phyloP scores from a whole-genome alignment of 108 stramenopile genomes.

The Craspedostauros australis region DNA sequence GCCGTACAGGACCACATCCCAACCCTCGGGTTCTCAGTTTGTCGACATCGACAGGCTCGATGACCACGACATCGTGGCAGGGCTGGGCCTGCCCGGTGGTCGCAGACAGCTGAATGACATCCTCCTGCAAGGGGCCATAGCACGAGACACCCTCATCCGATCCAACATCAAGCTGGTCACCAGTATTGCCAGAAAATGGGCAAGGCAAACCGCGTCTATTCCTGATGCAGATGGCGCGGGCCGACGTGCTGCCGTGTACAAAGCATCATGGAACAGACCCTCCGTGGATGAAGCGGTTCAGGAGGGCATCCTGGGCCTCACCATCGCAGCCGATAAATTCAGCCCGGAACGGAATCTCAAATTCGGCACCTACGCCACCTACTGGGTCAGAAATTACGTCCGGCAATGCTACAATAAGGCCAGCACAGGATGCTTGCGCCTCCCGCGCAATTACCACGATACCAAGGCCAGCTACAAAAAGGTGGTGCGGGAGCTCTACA shows the following conservation, averaged over 20 bases:
- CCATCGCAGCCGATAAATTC: slow-evolving; percentile 71
- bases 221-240: slow-evolving; percentile 8
- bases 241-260: background rate
- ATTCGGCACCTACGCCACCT: slow-evolving; percentile 82
- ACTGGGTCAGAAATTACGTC: slow-evolving; percentile 73
- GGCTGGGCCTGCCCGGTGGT: slow-evolving; percentile 47
- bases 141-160: slow-evolving; percentile 51
- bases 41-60: slow-evolving; percentile 15
- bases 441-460: slow-evolving; percentile 51
- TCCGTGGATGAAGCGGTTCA: slow-evolving; percentile 78
- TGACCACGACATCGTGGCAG: slow-evolving; percentile 38
- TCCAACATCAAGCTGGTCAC: slow-evolving; percentile 64
- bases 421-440: slow-evolving; percentile 49
- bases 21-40: no score
- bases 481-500: slow-evolving; percentile 37
- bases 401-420: slow-evolving; percentile 55
- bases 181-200: slow-evolving; percentile 63
- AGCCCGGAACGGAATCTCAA: slow-evolving; percentile 57
- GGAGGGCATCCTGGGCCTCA: slow-evolving; percentile 76
- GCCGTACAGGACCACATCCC: slow-evolving; percentile 19
- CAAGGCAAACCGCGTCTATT: slow-evolving; percentile 18
- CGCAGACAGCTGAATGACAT: slow-evolving; percentile 33
- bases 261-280: slow-evolving; percentile 26
- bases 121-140: slow-evolving; percentile 50
- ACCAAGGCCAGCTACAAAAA: slow-evolving; percentile 47